Percentiles rank a stretch among this genome's conserved stretches.
These are phyloP conservation scores for Amanita molliuscula DNA, from an alignment of 768 basidiomycete species.

Conservation along the genomic window DNA sequence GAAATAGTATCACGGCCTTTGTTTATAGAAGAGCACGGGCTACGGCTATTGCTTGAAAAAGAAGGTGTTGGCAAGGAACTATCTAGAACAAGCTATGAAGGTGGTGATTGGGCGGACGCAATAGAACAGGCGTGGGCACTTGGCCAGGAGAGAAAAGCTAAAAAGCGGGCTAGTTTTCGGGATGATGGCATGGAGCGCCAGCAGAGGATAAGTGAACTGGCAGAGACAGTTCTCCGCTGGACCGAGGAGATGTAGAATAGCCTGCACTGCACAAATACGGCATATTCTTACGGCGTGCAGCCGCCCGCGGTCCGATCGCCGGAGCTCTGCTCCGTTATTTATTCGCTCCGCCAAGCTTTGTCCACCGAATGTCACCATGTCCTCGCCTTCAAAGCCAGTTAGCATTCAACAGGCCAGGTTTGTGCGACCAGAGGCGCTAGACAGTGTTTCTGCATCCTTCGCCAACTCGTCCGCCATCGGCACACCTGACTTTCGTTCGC, in stretches of 20 bases:
- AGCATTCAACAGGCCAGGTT: neutral
- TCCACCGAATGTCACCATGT: conserved; percentile 4
- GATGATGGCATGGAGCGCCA: conserved; percentile 46
- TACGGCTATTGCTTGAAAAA: conserved; percentile 49
- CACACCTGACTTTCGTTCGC: conserved; percentile 49
- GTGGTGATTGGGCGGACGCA: conserved; percentile 58
- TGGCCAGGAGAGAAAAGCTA: conserved; percentile 36
- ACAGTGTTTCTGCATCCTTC: conserved; percentile 14
- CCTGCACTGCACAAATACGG: conserved; percentile 2
- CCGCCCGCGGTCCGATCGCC: neutral
- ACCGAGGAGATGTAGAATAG: neutral
- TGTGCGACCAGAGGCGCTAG: neutral
- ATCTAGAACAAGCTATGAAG: conserved; percentile 51
- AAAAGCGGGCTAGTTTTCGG: conserved; percentile 35
- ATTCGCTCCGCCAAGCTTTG: conserved; percentile 9
- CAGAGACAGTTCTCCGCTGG: conserved; percentile 1
- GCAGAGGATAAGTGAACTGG: conserved; percentile 19
- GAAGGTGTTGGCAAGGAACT: conserved; percentile 67
- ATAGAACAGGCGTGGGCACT: conserved; percentile 47
- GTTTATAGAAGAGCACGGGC: conserved; percentile 74
- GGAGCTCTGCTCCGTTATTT: neutral
- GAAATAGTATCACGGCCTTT: conserved; percentile 60
- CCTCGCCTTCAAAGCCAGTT: conserved; percentile 1
- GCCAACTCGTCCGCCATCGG: conserved; percentile 30
- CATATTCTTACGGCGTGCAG: neutral